phyloP scores from a whole-genome alignment of 768 basidiomycete species.

The Xanthoconium stramineum region DNA sequence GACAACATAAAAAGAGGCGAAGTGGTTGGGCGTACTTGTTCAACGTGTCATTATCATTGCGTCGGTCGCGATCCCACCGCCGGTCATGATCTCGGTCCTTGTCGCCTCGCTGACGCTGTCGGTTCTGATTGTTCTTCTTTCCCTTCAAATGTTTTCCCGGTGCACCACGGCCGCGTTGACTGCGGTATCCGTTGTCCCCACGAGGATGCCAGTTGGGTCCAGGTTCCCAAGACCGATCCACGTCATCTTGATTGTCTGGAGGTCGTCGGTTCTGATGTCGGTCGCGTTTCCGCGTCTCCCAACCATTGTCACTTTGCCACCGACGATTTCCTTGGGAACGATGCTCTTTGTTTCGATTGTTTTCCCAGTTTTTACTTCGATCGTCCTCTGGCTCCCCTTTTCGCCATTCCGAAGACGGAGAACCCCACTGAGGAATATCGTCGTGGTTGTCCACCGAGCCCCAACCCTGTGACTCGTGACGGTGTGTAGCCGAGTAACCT shows the following conservation, averaged over 20 bases:
- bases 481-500: slow-evolving; percentile 41
- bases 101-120: slow-evolving; percentile 33
- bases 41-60: slow-evolving; percentile 58
- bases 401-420: slow-evolving; percentile 45
- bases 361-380: slow-evolving; percentile 34
- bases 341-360: slow-evolving; percentile 37
- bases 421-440: slow-evolving; percentile 38
- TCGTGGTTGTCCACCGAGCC: slow-evolving; percentile 40
- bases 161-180: slow-evolving; percentile 36
- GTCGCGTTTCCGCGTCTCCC: slow-evolving; percentile 50
- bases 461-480: slow-evolving; percentile 46
- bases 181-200: slow-evolving; percentile 38
- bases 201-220: slow-evolving; percentile 62
- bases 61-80: slow-evolving; percentile 39
- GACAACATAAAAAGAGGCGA: slow-evolving; percentile 5
- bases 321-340: slow-evolving; percentile 29
- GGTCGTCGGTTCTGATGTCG: slow-evolving; percentile 39
- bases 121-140: slow-evolving; percentile 34
- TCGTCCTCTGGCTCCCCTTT: slow-evolving; percentile 37
- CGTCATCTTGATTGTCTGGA: slow-evolving; percentile 27
- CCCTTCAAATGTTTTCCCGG: slow-evolving; percentile 33
- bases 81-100: slow-evolving; percentile 26
- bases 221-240: slow-evolving; percentile 71
- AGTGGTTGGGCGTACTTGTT: slow-evolving; percentile 60
- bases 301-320: slow-evolving; percentile 42